A percentile compares a stretch with the other conserved stretches of the same genome.
Conservation (phyloP, 305 asterid species). For the Rubia peregrina region DNA sequence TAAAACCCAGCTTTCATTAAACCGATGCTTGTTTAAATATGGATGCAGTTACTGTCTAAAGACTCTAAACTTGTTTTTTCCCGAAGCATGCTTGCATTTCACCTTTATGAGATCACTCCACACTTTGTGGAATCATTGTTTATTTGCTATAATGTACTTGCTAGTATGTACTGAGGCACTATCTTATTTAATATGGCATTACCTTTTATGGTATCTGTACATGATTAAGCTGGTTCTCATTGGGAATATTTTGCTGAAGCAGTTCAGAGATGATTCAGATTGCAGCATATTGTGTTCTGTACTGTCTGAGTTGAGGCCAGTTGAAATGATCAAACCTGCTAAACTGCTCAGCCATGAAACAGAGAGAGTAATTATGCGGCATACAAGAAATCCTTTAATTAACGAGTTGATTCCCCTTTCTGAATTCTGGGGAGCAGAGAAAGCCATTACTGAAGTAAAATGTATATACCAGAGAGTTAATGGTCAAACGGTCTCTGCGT, state of each 20-base stretch:
- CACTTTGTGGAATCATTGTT: neutral
- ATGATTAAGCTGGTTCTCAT: neutral
- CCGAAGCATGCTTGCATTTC: neutral
- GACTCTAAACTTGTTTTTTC: neutral
- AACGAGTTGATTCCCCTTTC: conserved; percentile 80
- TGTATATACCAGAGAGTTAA: conserved; percentile 40
- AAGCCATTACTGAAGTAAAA: conserved; percentile 60
- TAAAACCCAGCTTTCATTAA: too few species aligned
- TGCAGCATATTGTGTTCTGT: conserved; percentile 80
- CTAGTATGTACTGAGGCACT: neutral
- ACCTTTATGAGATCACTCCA: neutral
- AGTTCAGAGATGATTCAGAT: conserved; percentile 93
- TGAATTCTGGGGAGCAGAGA: conserved; percentile 94
- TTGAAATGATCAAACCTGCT: conserved; percentile 87
- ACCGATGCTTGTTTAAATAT: neutral
- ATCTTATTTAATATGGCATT: neutral
- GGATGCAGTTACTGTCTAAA: neutral
- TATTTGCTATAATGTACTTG: neutral
- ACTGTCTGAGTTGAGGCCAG: conserved; percentile 89
- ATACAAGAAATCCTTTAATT: conserved; percentile 76
- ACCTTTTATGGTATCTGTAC: neutral
- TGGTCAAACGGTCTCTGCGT: conserved; percentile 31
- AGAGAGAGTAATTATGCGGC: conserved; percentile 63
- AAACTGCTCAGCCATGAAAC: conserved; percentile 80
- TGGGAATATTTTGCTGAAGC: conserved; percentile 26